Evolutionary conservation across 495 filamentous ascomycete species (phyloP).

Genomic region (Niebla homalea): DNA sequence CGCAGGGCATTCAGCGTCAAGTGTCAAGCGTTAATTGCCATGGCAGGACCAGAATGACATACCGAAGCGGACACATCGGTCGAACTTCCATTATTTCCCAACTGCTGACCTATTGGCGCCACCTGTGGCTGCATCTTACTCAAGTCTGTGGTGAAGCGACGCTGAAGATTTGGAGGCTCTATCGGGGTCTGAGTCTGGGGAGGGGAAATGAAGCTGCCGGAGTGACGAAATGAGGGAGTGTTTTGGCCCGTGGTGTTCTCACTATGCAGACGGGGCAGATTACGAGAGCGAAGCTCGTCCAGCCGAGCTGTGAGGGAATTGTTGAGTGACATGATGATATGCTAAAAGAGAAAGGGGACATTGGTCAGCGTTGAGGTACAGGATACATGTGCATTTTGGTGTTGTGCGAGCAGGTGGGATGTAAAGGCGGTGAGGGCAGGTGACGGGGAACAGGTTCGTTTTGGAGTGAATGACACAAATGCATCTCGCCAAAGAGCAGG

Average conservation of each 20-base stretch:
- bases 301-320: conserved; percentile 51
- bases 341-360: background rate
- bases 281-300: conserved; percentile 67
- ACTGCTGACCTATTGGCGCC: conserved; percentile 54
- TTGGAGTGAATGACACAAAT: too few species aligned
- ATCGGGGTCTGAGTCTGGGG: conserved; percentile 45
- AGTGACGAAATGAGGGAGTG: conserved; percentile 53
- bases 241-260: conserved; percentile 57
- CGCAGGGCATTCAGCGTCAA: too few species aligned
- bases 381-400: background rate
- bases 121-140: conserved; percentile 65
- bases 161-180: conserved; percentile 59
- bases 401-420: background rate
- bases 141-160: conserved; percentile 88
- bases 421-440: conserved; percentile 1
- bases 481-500: too few species aligned
- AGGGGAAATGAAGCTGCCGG: conserved; percentile 36
- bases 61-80: conserved; percentile 46
- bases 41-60: conserved; percentile 13
- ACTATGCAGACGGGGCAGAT: conserved; percentile 56
- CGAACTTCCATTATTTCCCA: conserved; percentile 40
- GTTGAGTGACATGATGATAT: conserved; percentile 47
- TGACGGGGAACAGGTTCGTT: too few species aligned
- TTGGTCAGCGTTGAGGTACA: conserved; percentile 5
- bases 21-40: too few species aligned